Evolutionary conservation across 805 yeast species (phyloP).

Genomic region (Barnettozyma sucrosica): DNA sequence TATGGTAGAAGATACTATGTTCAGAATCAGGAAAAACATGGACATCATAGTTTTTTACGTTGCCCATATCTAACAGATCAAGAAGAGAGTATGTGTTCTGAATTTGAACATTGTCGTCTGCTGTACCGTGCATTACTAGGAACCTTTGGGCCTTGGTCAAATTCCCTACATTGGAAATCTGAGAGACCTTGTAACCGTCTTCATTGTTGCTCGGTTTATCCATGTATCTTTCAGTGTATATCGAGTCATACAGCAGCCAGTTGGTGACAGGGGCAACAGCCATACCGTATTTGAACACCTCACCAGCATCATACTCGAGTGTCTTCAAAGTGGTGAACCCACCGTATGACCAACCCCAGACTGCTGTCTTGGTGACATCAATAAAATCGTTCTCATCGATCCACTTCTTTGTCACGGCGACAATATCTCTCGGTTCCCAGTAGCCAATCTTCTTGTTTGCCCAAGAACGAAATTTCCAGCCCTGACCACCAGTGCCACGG

Average conservation of each 20-base stretch:
- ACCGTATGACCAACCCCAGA: conserved; percentile 99
- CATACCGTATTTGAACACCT: conserved; percentile 80
- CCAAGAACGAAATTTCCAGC: conserved; percentile 65
- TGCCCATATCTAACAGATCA: conserved; percentile 65
- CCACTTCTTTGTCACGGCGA: conserved; percentile 63
- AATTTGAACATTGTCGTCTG: conserved; percentile 95
- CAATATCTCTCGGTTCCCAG: conserved; percentile 83
- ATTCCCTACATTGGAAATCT: conserved; percentile 49
- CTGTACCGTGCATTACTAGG: conserved; percentile 92
- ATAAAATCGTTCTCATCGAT: conserved; percentile 44
- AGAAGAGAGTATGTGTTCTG: conserved; percentile 79
- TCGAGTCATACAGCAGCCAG: conserved; percentile 87
- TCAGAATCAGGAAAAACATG: conserved; percentile 81
- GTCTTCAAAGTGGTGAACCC: conserved; percentile 90
- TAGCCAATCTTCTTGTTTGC: conserved; percentile 80
- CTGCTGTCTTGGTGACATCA: conserved; percentile 60
- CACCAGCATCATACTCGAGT: conserved; percentile 70
- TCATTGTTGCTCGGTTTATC: conserved; percentile 66
- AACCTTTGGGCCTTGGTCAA: conserved; percentile 60
- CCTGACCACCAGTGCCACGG: conserved; percentile 91
- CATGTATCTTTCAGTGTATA: conserved; percentile 95
- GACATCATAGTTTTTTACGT: conserved; percentile 74
- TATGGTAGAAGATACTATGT: conserved; percentile 66
- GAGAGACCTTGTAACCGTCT: conserved; percentile 55
- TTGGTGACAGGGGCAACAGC: conserved; percentile 98